Evolutionary conservation across 2,329 filamentous ascomycete species (phyloP).

Genomic region (Thelonectria olida): DNA sequence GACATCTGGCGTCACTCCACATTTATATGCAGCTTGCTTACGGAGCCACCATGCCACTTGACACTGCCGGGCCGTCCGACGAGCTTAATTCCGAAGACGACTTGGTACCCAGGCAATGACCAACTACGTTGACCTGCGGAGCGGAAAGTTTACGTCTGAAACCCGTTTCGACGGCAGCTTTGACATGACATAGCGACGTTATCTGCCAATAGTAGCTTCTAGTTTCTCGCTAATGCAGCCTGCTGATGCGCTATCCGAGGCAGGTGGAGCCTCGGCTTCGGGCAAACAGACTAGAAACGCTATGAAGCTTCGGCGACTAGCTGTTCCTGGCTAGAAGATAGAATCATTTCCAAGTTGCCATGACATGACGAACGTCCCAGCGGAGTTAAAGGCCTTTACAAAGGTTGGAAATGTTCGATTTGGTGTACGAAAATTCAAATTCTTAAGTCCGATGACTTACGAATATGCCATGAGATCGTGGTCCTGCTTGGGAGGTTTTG

Average conservation of each 20-base stretch:
- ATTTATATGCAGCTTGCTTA: conserved; percentile 19
- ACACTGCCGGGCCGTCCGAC: neutral
- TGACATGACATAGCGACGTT: conserved; percentile 7
- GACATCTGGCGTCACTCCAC: neutral
- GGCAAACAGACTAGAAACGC: neutral
- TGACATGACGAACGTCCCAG: conserved; percentile 8
- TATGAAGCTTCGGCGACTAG: conserved; percentile 2
- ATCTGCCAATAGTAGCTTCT: neutral
- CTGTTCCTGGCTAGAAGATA: neutral
- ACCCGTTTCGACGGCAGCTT: no score
- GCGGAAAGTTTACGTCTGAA: neutral
- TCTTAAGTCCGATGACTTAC: neutral
- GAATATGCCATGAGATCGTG: no score
- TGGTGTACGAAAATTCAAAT: neutral
- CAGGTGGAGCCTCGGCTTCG: neutral
- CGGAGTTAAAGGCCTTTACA: neutral
- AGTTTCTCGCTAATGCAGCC: conserved; percentile 15
- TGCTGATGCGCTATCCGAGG: conserved; percentile 16
- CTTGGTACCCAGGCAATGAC: neutral
- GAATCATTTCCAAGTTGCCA: neutral
- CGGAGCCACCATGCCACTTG: neutral
- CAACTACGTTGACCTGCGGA: no score
- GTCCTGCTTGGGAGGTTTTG: no score
- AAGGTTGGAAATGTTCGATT: no score
- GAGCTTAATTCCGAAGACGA: neutral